These are phyloP conservation scores for Serendipita sp. DNA, from an alignment of 768 basidiomycete species.

Conservation along the genomic window DNA sequence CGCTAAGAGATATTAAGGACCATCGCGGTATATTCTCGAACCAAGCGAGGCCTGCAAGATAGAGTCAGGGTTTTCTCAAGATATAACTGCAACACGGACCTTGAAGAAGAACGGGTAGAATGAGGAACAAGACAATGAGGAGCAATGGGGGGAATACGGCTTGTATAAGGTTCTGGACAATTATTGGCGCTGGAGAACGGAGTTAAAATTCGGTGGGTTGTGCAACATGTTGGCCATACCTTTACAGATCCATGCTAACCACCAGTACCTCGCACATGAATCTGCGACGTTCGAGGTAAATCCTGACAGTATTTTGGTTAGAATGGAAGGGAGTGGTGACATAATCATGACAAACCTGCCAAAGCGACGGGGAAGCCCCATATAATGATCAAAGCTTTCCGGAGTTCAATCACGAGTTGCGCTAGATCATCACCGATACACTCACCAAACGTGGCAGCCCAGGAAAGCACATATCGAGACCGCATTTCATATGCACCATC, in stretches of 20 bases:
- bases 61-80: neutral
- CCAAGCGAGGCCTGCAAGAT: conserved; percentile 34
- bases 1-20: conserved; percentile 50
- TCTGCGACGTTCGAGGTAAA: neutral
- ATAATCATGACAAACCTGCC: conserved; percentile 46
- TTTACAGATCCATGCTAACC: conserved; percentile 42
- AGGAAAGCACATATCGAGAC: conserved; percentile 37
- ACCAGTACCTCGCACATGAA: conserved; percentile 20
- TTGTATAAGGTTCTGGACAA: conserved; percentile 37
- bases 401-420: too few relatives aligned
- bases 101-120: conserved; percentile 42
- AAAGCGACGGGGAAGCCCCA: conserved; percentile 56
- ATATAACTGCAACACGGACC: conserved; percentile 24
- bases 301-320: conserved; percentile 30
- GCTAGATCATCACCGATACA: too few relatives aligned
- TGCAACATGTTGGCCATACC: conserved; percentile 9
- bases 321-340: conserved; percentile 41
- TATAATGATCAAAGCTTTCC: conserved; percentile 38
- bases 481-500: conserved; percentile 35
- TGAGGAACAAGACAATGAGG: conserved; percentile 43
- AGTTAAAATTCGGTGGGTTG: conserved; percentile 16
- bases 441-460: conserved; percentile 28
- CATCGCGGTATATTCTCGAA: conserved; percentile 57
- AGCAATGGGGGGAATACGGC: conserved; percentile 53
- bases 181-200: conserved; percentile 12